phyloP scores from a whole-genome alignment of 805 yeast genomes.

The Naumovozyma dairenensis region DNA sequence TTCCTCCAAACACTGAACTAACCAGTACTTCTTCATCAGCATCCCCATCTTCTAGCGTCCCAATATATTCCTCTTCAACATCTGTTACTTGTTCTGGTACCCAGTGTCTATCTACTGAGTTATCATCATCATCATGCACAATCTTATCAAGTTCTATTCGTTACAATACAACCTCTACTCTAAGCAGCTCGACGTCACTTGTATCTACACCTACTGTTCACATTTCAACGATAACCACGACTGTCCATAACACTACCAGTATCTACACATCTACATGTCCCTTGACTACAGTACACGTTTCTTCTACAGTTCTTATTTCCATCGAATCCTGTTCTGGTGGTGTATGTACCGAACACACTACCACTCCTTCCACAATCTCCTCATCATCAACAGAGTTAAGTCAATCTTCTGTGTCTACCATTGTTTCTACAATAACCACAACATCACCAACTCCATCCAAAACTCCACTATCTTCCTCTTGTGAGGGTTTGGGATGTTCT shows the following conservation, averaged over 20 bases:
- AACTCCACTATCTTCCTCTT: not conserved
- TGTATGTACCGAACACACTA: not conserved
- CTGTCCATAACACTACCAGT: not conserved
- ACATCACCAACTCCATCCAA: not conserved
- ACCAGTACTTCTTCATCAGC: not conserved
- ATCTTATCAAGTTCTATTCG: not conserved
- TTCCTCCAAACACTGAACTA: not conserved
- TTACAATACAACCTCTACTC: not conserved
- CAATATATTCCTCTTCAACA: not conserved
- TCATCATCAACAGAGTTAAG: not conserved
- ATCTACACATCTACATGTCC: conserved; percentile 1
- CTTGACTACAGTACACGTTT: not conserved
- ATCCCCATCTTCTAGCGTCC: not conserved
- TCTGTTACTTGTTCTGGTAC: not conserved
- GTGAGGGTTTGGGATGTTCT: not conserved
- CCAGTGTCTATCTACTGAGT: not conserved
- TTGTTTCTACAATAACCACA: not conserved
- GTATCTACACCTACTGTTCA: not conserved
- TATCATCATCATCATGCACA: not conserved
- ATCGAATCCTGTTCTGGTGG: conserved; percentile 3
- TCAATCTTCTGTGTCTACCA: no score
- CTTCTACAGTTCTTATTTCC: not conserved
- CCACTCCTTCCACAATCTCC: not conserved
- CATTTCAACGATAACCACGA: not conserved
- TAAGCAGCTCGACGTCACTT: no score